Conservation (phyloP, 441 rosid genomes). For the Adansonia grandidieri region DNA sequence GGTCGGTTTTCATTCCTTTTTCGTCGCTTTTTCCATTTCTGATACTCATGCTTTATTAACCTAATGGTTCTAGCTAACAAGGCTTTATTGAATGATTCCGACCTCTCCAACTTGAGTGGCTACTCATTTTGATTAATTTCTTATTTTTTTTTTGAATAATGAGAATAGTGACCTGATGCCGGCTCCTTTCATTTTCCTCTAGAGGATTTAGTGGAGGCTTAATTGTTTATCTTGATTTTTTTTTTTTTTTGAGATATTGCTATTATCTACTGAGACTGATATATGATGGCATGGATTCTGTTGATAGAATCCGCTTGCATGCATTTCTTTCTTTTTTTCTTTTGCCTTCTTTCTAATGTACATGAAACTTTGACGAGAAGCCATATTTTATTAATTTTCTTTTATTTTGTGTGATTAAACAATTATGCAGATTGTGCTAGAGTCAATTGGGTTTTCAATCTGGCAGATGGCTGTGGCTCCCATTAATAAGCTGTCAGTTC, state of each 20-base stretch:
- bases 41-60: background rate
- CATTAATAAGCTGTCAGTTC: conserved; percentile 17
- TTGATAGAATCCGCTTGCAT: background rate
- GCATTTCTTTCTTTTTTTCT: background rate
- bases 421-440: conserved; percentile 64
- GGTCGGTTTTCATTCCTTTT: conserved; percentile 42
- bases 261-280: background rate
- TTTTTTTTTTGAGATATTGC: background rate
- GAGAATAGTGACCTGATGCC: background rate
- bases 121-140: background rate
- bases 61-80: background rate
- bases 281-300: background rate
- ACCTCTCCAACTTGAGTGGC: background rate
- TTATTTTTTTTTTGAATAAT: background rate
- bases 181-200: background rate
- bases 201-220: background rate
- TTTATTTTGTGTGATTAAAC: background rate
- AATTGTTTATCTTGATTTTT: background rate
- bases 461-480: conserved; percentile 94
- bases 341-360: background rate
- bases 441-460: conserved; percentile 78
- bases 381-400: background rate
- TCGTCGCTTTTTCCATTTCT: background rate
- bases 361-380: background rate
- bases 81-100: background rate